Evolutionary conservation across 2,329 filamentous ascomycete genomes (phyloP).

Genomic region (Aspergillus ustus): DNA sequence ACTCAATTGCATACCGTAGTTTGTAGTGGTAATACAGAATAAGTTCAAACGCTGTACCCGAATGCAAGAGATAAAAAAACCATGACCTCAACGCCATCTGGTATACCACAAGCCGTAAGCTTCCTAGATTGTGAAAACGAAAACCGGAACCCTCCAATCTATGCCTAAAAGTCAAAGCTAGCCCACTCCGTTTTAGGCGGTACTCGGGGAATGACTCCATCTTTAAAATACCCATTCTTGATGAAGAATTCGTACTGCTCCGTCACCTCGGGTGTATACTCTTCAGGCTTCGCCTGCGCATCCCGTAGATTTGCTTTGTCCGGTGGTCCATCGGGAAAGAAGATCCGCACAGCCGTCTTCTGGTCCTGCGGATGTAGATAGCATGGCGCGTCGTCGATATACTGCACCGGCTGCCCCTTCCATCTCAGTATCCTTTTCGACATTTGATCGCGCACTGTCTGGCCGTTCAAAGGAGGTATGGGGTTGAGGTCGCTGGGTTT

Average conservation of each 20-base stretch:
- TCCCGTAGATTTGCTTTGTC: constrained; percentile 48
- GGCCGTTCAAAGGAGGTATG: constrained; percentile 42
- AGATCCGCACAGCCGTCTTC: constrained; percentile 67
- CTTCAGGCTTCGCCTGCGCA: constrained; percentile 56
- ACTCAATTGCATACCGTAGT: background rate
- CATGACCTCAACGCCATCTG: constrained; percentile 5
- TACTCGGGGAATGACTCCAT: constrained; percentile 73
- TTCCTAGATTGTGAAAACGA: background rate
- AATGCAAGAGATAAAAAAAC: constrained; percentile 2
- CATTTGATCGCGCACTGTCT: constrained; percentile 40
- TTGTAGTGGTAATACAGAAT: background rate
- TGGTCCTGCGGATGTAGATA: constrained; percentile 57
- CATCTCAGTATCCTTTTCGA: constrained; percentile 58
- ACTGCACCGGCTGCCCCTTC: constrained; percentile 67
- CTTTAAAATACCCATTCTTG: constrained; percentile 69
- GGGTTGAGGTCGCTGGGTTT: constrained; percentile 37
- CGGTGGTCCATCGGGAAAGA: constrained; percentile 74
- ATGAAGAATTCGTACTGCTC: constrained; percentile 68
- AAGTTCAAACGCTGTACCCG: background rate
- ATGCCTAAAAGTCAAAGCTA: constrained; percentile 68
- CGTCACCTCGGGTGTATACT: constrained; percentile 59
- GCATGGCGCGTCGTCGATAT: constrained; percentile 58
- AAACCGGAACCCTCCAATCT: background rate
- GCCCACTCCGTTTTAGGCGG: constrained; percentile 80
- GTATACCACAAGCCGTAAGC: background rate